A percentile compares a stretch with the other conserved stretches of the same genome.
Evolutionary conservation across 352 stramenopile species (phyloP).

Genomic region (Achlya hypogyna): DNA sequence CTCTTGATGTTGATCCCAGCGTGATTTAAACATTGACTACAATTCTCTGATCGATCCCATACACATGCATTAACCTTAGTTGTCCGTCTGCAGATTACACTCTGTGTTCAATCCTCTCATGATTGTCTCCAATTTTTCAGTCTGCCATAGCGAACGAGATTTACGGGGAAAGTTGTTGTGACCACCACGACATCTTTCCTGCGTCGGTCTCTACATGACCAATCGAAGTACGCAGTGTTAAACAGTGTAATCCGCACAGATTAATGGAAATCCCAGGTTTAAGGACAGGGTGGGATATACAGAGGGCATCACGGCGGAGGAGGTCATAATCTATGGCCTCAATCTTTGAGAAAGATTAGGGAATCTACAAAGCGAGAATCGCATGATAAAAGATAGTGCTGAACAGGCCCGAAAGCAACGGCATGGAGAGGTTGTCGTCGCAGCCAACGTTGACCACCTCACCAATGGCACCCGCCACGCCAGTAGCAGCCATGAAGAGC

Average conservation of each 20-base stretch:
- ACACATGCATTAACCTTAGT: not conserved
- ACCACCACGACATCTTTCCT: too few species aligned
- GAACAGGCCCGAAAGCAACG: slow-evolving; percentile 1
- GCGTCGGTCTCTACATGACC: too few species aligned
- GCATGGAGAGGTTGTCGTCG: slow-evolving; percentile 19
- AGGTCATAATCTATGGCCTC: not conserved
- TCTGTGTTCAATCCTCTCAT: slow-evolving; percentile 4
- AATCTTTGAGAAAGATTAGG: not conserved
- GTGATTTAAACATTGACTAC: slow-evolving; percentile 20
- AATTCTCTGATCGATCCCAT: slow-evolving; percentile 22
- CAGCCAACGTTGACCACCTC: slow-evolving; percentile 13
- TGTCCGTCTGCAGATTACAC: not conserved
- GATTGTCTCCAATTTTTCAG: slow-evolving; percentile 14
- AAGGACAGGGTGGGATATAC: too few species aligned
- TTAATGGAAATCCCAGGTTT: too few species aligned
- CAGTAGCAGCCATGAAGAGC: slow-evolving; percentile 1
- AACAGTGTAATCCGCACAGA: too few species aligned
- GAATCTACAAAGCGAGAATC: not conserved
- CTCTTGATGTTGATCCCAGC: slow-evolving; percentile 15
- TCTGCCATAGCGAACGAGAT: not conserved
- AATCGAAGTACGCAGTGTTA: too few species aligned
- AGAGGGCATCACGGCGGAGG: too few species aligned
- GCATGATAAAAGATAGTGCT: slow-evolving; percentile 6
- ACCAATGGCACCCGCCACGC: not conserved
- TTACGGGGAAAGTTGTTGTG: too few species aligned